Evolutionary conservation across 352 stramenopile species (phyloP), one percentile per base, ranked within the genome.

Genomic region (Phytophthora cajani): DNA sequence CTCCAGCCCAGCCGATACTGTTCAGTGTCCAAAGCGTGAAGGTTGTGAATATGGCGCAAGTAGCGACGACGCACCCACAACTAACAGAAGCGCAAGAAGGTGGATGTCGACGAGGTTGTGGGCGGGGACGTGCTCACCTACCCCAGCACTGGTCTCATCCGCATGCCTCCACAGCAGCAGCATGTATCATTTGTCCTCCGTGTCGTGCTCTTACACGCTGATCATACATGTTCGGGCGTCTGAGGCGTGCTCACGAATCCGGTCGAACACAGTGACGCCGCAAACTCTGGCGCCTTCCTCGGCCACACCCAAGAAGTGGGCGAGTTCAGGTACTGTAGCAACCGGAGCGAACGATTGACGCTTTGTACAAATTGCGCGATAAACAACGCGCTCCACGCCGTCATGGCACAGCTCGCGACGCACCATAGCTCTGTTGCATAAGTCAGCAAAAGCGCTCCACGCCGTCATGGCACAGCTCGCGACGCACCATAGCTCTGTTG

Each of bases 261-360:
- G 69, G 27, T 84, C 75, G 64, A 81, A 86, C 17, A 89, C 76
- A 10, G 68, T 21, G 7, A 73, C 70, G 32, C 82, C 81, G 30
- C 80, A 90, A 33, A 77, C 19, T 21, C 65, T 75, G 25, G 67
- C 65, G 14, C 75, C 76, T 23, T 70, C 36, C 23, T 70, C 54
- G 2, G 72, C 64, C n/a, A 61, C 68, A 42, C 78, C 56, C 49
- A 77, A 58, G 46, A 77, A 85, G 57, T 77, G 57, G 16, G 55
- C 40, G 21, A 82, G 51, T 9, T 59, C 58, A 1, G 72, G 59
- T 12, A 67, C 17, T 30, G 50, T 21, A 12, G 67, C 40, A 49
- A 44, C 5, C 6, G 53, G 25, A 27, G 58, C 67, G 40, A 82
- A 78, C n/a, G 68, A 75, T n/a, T 76, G 77, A 8, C 66, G 17